Base-by-base conservation (phyloP, 495 filamentous ascomycete species). In the Aspergillus cristatus region DNA sequence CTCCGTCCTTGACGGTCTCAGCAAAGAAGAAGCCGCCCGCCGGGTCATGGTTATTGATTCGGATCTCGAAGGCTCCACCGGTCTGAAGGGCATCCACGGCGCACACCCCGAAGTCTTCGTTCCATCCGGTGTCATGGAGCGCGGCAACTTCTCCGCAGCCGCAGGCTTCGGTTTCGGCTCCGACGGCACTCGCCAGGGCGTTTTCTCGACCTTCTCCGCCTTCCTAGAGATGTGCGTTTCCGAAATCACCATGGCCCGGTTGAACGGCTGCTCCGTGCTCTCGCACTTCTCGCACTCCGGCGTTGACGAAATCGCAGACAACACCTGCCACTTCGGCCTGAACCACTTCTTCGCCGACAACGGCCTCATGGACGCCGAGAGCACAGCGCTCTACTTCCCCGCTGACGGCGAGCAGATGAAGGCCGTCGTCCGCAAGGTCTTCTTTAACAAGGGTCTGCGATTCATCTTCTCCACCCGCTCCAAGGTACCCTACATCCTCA, bases 41-140 rank as follows among this genome's bases (percentile, higher is more conserved):
- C 58, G 60, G 0, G 60, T 64, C n/a, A 62, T 64, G 60, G 60
- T 64, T 18, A 64, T 64, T 32, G 60, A 64, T 48, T 64, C 60
- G 1, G 60, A 64, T 42, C 49, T 64, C 11, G 60, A 55, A 14
- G 60, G 60, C 16, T 64, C 60, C 1, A 64, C 60, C n/a, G 60
- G 60, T 10, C 41, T 64, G 26, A 64, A 64, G 43, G 54, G 46
- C 13, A 64, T 64, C 32, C 45, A 42, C 11, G 34, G 43, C 7
- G 41, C 51, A 37, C 60, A 64, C 41, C 60, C 60, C 10, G 60
- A 64, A 31, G 50, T 55, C 8, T 64, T 58, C 20, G 38, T 62
- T 11, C 32, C 60, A 12, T 62, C 54, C 0, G 60, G 60, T 35
- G 60, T 64, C 1, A 64, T 64, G 60, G 60, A 64, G 40, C 56